phyloP scores from a whole-genome alignment of 1,284 basidiomycete species.

The Malassezia dermatis region DNA sequence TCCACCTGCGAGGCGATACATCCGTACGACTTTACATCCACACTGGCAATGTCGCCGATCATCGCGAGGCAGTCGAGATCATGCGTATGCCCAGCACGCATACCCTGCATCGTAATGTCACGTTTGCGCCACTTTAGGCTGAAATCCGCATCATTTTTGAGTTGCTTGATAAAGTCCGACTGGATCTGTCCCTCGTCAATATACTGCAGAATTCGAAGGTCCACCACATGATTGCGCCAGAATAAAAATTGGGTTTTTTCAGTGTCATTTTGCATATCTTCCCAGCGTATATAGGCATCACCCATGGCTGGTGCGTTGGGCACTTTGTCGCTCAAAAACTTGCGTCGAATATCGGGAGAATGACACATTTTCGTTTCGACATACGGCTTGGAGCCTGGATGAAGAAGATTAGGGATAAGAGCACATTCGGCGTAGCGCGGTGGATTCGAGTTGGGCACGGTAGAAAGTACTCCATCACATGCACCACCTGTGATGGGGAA shows the following conservation, averaged over 20 bases:
- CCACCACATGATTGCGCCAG: conserved; percentile 80
- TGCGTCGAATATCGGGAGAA: not conserved
- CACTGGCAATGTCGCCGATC: conserved; percentile 74
- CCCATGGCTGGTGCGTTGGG: not conserved
- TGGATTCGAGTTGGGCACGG: conserved; percentile 36
- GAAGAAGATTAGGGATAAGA: conserved; percentile 65
- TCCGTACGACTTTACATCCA: conserved; percentile 85
- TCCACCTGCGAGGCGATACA: conserved; percentile 91
- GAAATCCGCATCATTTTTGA: conserved; percentile 59
- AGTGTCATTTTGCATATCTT: conserved; percentile 60
- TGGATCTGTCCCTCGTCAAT: not conserved
- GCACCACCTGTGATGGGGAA: conserved; percentile 83
- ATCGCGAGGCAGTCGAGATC: conserved; percentile 76
- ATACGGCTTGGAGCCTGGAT: conserved; percentile 49
- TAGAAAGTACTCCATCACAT: conserved; percentile 62
- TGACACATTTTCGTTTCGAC: not conserved
- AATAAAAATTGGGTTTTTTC: conserved; percentile 67
- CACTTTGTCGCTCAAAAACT: not conserved
- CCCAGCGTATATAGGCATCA: conserved; percentile 60
- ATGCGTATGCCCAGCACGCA: conserved; percentile 54
- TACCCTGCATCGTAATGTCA: conserved; percentile 79
- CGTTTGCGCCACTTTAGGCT: conserved; percentile 58
- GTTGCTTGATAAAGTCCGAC: conserved; percentile 68
- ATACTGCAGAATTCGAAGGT: conserved; percentile 71
- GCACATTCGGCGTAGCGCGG: conserved; percentile 94